Percentiles rank a stretch among this genome's conserved stretches.
phyloP scores from a whole-genome alignment of 768 basidiomycete genomes.

The Kwoniella heveanensis region DNA sequence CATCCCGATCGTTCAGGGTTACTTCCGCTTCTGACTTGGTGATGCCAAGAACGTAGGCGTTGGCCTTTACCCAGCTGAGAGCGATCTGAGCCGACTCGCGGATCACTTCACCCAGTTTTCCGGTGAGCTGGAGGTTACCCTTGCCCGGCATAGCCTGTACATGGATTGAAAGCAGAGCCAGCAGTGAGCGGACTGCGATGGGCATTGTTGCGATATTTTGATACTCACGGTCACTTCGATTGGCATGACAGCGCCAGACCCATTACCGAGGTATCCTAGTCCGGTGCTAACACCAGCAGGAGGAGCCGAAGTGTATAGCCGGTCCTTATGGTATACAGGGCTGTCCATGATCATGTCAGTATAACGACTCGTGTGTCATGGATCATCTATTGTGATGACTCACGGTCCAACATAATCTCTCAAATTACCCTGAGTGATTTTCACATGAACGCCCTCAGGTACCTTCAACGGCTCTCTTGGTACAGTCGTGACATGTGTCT shows the following conservation, averaged over 20 bases:
- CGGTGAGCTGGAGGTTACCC: slow-evolving; percentile 85
- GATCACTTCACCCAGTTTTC: slow-evolving; percentile 97
- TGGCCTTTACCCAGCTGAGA: slow-evolving; percentile 86
- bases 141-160: slow-evolving; percentile 92
- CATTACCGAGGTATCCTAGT: slow-evolving; percentile 93
- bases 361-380: too few relatives aligned
- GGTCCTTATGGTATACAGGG: slow-evolving; percentile 91
- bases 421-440: slow-evolving; percentile 80
- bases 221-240: slow-evolving; percentile 83
- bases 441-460: slow-evolving; percentile 74
- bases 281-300: slow-evolving; percentile 94
- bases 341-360: too few relatives aligned
- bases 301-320: slow-evolving; percentile 77
- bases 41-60: slow-evolving; percentile 86
- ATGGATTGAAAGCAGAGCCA: neutral
- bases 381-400: too few relatives aligned
- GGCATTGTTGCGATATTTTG: neutral
- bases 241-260: slow-evolving; percentile 94
- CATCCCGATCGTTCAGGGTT: slow-evolving; percentile 79
- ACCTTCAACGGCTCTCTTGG: slow-evolving; percentile 78
- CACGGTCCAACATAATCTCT: slow-evolving; percentile 93
- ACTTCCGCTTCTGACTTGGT: slow-evolving; percentile 71
- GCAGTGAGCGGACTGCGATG: too few relatives aligned
- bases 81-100: slow-evolving; percentile 94
- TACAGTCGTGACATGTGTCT: slow-evolving; percentile 69